These are phyloP conservation scores for Lyophyllum semitale DNA, from an alignment of 768 basidiomycete species.

Conservation along the genomic window DNA sequence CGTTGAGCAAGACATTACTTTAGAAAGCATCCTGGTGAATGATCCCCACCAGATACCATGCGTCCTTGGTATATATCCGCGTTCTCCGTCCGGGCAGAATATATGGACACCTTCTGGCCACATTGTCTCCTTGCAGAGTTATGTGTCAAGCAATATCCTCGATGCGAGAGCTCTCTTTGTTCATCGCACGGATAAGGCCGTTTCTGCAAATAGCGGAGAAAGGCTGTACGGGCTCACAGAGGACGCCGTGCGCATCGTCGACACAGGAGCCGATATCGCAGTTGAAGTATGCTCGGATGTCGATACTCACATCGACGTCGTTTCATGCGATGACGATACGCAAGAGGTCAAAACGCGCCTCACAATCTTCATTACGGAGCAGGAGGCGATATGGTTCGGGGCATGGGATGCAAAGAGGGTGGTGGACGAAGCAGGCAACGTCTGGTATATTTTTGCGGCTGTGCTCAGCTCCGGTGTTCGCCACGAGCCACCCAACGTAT, in stretches of 20 bases:
- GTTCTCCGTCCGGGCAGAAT: slow-evolving; percentile 33
- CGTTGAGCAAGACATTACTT: slow-evolving; percentile 28
- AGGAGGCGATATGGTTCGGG: slow-evolving; percentile 38
- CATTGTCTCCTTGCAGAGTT: slow-evolving; percentile 30
- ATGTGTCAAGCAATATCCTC: slow-evolving; percentile 27
- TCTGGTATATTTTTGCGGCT: slow-evolving; percentile 28
- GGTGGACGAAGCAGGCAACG: slow-evolving; percentile 18
- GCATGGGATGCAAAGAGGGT: slow-evolving; percentile 34
- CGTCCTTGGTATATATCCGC: slow-evolving; percentile 27
- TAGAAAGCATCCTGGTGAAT: slow-evolving; percentile 26
- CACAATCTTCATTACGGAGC: slow-evolving; percentile 30
- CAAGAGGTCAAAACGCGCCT: slow-evolving; percentile 13
- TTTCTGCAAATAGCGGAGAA: slow-evolving; percentile 6
- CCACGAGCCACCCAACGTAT: slow-evolving; percentile 38
- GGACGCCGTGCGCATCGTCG: slow-evolving; percentile 36
- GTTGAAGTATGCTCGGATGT: slow-evolving; percentile 44
- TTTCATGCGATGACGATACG: slow-evolving; percentile 20
- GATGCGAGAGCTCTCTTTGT: slow-evolving; percentile 33
- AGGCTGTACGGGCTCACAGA: slow-evolving; percentile 29
- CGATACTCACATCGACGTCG: slow-evolving; percentile 37
- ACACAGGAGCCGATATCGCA: slow-evolving; percentile 28
- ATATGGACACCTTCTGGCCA: slow-evolving; percentile 30
- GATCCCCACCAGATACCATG: slow-evolving; percentile 15
- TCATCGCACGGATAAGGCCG: slow-evolving; percentile 15
- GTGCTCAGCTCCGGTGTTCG: slow-evolving; percentile 34